Base-by-base conservation (phyloP, 2,329 filamentous ascomycete species). In the Aspergillus novofumigatus region DNA sequence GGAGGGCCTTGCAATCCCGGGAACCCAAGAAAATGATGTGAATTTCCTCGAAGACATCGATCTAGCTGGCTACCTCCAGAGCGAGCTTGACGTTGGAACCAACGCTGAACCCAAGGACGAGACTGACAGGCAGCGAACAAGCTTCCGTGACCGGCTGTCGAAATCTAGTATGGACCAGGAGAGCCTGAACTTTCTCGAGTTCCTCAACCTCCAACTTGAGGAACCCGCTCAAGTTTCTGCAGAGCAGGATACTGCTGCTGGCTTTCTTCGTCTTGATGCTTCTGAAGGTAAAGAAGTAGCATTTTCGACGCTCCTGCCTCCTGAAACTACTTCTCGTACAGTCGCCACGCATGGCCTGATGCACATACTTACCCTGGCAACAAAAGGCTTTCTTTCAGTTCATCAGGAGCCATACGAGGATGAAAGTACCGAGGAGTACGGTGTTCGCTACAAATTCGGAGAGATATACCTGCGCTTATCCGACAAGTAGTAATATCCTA, bases 261-360 rank as follows among this genome's bases (percentile, higher is more conserved):
- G 28, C 21, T n/a, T 29, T n/a, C 23, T 35, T 21, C 7, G n/a
- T 45, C 55, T 35, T 9, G n/a, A 38, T 14, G 25, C n/a, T 9
- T 38, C 55, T 4, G 47, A 41, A 17, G 10, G 14, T 26, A 55
- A 50, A 25, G 59, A 62, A 23, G 77, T 94, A 45, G 76, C 81
- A 0, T 95, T 97, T 67, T 84, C 87, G 49, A 77, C 85, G 51
- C 75, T 96, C 9, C 83, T 94, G 48, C 79, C 83, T n/a, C 81
- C 85, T 0, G 67, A 68, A 9, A 73, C 78, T 45, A 84, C 83
- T 29, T 78, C 71, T 45, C 81, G 78, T 38, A 76, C 83, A 29
- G 85, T 91, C 11, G 89, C 88, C 8, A 86, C 89, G 2, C 89
- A 92, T 70, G 90, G 86, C 0, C 88, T 91, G 68, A 84, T 89